Base-by-base conservation (phyloP, 2,329 filamentous ascomycete genomes). In the Coniochaeta sp. region DNA sequence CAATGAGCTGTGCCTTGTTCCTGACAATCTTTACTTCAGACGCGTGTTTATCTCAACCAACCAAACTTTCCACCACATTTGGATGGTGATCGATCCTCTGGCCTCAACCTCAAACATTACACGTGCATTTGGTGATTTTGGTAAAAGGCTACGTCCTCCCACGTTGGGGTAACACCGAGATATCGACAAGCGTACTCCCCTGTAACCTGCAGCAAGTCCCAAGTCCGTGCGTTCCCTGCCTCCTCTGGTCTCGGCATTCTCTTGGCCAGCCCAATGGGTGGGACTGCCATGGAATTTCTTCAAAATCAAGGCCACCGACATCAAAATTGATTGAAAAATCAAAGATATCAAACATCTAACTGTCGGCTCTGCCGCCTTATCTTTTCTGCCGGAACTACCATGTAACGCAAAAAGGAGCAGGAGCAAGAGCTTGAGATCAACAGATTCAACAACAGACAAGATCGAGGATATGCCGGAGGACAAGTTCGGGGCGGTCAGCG, bases 11-110 rank as follows among this genome's bases (percentile, higher is more conserved):
- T 42, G 22, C 38, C 38, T 26, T 42, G 38, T 42, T 24, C 38
- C 38, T 42, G 38, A 42, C 38, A 42, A 42, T 42, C 38, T 26
- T 42, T 42, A 42, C 38, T 42, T 14, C 20, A 38, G 33, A 38
- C 18, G 33, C n/a, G n/a, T 22, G 9, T 22, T 22, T 38, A 38
- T 38, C 9, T 38, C 5, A 3, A 38, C 18, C 33, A 38, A 38
- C 18, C 33, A 38, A 38, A 22, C 33, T 38, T 22, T n/a, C n/a
- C n/a, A n/a, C n/a, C n/a, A n/a, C 14, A 35, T 18, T 35, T 6
- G 2, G n/a, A n/a, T n/a, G n/a, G n/a, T n/a, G n/a, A 16, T 35
- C 18, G 31, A n/a, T 13, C n/a, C 31, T 32, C 12, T 10, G 5
- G 32, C 32, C 32, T 14, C 14, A 30, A 30, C 6, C 6, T 7